phyloP scores from a whole-genome alignment of 78 protist genomes.

The Anaeramoeba flamelloides region DNA sequence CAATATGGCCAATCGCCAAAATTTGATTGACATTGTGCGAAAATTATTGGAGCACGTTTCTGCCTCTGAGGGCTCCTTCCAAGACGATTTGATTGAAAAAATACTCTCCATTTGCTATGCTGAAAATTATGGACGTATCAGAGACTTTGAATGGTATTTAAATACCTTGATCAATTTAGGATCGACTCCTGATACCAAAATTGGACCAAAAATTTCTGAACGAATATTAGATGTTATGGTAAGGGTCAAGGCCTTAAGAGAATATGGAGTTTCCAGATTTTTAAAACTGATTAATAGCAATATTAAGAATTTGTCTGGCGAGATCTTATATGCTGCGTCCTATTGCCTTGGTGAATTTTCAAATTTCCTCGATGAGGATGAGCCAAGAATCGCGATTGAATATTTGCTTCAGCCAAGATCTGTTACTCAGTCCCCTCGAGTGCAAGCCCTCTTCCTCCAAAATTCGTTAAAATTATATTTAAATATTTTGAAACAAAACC shows the following conservation, averaged over 20 bases:
- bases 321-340: background rate
- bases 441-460: background rate
- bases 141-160: background rate
- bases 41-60: background rate
- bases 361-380: background rate
- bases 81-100: background rate
- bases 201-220: background rate
- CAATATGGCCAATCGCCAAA: background rate
- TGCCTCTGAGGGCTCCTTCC: background rate
- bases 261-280: background rate
- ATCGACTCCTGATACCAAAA: background rate
- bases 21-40: background rate
- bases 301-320: background rate
- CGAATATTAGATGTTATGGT: background rate
- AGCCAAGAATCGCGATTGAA: background rate
- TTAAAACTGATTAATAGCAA: background rate
- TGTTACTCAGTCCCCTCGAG: background rate
- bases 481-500: background rate
- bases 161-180: background rate
- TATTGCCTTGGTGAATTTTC: background rate
- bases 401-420: background rate
- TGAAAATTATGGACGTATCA: background rate
- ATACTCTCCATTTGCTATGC: background rate
- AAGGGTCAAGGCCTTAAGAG: background rate
- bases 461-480: background rate